A percentile compares a stretch with the other conserved stretches of the same genome.
Evolutionary conservation across 1,284 basidiomycete species (phyloP).

Genomic region (Trametes versicolor): DNA sequence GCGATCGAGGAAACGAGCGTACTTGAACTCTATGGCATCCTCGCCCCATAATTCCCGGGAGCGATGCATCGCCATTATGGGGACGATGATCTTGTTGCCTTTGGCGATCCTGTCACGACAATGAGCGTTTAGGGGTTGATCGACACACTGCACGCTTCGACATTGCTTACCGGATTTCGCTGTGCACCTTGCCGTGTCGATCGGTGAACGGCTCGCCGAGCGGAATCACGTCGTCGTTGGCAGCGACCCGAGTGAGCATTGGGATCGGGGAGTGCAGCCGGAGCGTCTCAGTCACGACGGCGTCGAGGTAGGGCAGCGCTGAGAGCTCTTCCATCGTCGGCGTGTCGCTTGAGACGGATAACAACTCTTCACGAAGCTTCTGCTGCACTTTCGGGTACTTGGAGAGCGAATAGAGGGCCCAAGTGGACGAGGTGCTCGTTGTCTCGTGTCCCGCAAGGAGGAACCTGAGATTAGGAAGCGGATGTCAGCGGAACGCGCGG

Average conservation of each 20-base stretch:
- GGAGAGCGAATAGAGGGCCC: slow-evolving; percentile 74
- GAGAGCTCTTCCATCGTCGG: slow-evolving; percentile 72
- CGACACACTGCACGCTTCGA: not conserved
- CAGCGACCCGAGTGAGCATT: slow-evolving; percentile 58
- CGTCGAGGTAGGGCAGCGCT: slow-evolving; percentile 67
- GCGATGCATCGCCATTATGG: slow-evolving; percentile 58
- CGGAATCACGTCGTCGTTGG: slow-evolving; percentile 58
- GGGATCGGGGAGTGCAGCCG: slow-evolving; percentile 73
- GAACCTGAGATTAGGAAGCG: slow-evolving; percentile 45
- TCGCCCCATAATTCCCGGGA: slow-evolving; percentile 62
- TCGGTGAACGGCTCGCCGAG: slow-evolving; percentile 45
- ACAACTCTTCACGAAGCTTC: slow-evolving; percentile 76
- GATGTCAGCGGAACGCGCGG: not conserved
- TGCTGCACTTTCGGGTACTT: slow-evolving; percentile 64
- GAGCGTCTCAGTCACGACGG: slow-evolving; percentile 75
- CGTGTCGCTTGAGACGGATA: slow-evolving; percentile 46
- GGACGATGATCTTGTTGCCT: slow-evolving; percentile 57
- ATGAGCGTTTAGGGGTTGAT: slow-evolving; percentile 21
- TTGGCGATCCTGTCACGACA: slow-evolving; percentile 46
- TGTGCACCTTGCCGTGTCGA: slow-evolving; percentile 38
- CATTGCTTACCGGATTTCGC: slow-evolving; percentile 38
- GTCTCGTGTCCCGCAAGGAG: slow-evolving; percentile 84
- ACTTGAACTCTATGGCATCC: slow-evolving; percentile 62
- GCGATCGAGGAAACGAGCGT: slow-evolving; percentile 10
- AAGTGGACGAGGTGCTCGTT: slow-evolving; percentile 52